These are phyloP conservation scores for Pythium aphanidermatum DNA, from an alignment of 352 stramenopile species.

Conservation along the genomic window DNA sequence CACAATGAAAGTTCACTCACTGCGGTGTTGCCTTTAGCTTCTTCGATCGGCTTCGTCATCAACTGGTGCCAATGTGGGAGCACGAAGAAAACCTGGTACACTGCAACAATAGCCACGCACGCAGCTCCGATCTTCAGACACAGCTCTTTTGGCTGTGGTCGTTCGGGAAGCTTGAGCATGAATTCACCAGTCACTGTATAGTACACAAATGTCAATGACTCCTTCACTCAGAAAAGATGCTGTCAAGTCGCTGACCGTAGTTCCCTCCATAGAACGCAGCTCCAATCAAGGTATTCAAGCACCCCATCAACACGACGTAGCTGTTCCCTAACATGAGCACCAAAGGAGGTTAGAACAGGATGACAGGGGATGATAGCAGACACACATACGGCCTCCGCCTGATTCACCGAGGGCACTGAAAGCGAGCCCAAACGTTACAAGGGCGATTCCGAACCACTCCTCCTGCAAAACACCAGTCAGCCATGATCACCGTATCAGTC, in stretches of 20 bases:
- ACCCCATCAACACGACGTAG: slow-evolving; percentile 78
- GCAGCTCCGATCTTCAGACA: slow-evolving; percentile 73
- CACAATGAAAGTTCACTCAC: slow-evolving; percentile 4
- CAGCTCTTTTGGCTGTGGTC: slow-evolving; percentile 63
- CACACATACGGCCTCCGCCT: slow-evolving; percentile 29
- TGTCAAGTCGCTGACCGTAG: slow-evolving; percentile 35
- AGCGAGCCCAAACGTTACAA: slow-evolving; percentile 78
- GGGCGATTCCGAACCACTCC: slow-evolving; percentile 75
- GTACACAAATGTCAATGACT: background rate
- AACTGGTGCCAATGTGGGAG: slow-evolving; percentile 68
- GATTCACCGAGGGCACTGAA: slow-evolving; percentile 77
- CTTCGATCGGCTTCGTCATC: slow-evolving; percentile 68
- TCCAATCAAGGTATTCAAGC: slow-evolving; percentile 73
- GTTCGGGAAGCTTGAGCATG: slow-evolving; percentile 72
- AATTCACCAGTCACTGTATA: slow-evolving; percentile 72
- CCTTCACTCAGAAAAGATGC: background rate
- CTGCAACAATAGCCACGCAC: slow-evolving; percentile 65
- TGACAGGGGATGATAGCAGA: background rate
- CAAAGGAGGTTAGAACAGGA: background rate
- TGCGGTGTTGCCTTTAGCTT: slow-evolving; percentile 58
- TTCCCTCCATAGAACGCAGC: slow-evolving; percentile 82
- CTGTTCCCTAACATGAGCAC: slow-evolving; percentile 31
- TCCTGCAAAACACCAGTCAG: slow-evolving; percentile 18
- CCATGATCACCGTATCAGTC: slow-evolving; percentile 1
- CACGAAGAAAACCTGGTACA: slow-evolving; percentile 81